Evolutionary conservation across 2,329 filamentous ascomycete species (phyloP).

Genomic region (Sarocladiaceae sp.): DNA sequence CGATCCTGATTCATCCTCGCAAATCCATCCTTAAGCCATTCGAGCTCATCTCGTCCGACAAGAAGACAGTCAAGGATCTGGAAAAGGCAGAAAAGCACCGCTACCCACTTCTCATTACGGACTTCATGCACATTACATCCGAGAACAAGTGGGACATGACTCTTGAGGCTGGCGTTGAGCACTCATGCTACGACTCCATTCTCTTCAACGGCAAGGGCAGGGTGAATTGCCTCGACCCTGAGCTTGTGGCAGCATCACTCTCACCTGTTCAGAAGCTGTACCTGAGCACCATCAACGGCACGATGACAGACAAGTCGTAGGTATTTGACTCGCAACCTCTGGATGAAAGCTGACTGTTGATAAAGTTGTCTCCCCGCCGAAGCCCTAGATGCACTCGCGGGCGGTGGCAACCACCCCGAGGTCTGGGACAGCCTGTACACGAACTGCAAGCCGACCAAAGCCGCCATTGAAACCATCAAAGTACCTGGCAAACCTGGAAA

Average conservation of each 20-base stretch:
- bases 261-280: constrained; percentile 23
- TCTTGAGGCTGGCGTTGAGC: constrained; percentile 37
- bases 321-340: background rate
- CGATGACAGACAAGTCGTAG: constrained; percentile 36
- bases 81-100: constrained; percentile 39
- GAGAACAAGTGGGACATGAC: constrained; percentile 38
- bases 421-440: constrained; percentile 35
- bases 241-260: constrained; percentile 32
- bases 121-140: constrained; percentile 50
- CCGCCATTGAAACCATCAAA: constrained; percentile 35
- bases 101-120: constrained; percentile 45
- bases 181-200: constrained; percentile 53
- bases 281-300: constrained; percentile 21
- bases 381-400: constrained; percentile 28
- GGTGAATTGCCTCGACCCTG: constrained; percentile 42
- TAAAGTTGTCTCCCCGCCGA: constrained; percentile 31
- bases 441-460: constrained; percentile 40
- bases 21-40: constrained; percentile 35
- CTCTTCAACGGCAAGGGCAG: constrained; percentile 57
- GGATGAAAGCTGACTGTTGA: background rate
- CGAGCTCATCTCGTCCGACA: constrained; percentile 33
- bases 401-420: constrained; percentile 19
- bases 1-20: constrained; percentile 43
- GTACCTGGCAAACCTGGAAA: constrained; percentile 16
- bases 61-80: constrained; percentile 36